These are phyloP conservation scores for Nepenthes alata DNA, from an alignment of 179 eudicot species.

Conservation along the genomic window DNA sequence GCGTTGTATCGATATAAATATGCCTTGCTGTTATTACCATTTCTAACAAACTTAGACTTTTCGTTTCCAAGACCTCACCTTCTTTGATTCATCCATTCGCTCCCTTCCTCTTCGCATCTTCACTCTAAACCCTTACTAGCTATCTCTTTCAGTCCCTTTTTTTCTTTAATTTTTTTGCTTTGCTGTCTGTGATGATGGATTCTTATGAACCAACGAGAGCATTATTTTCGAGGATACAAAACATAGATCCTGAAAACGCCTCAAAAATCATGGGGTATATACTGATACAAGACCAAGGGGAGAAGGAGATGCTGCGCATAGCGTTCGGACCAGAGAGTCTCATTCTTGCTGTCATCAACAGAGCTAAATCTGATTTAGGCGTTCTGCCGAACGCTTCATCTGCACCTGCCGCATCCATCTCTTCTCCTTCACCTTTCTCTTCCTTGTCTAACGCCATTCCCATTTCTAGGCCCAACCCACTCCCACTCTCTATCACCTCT, in stretches of 20 bases:
- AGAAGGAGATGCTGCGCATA: conserved; percentile 59
- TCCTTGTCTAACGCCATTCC: conserved; percentile 11
- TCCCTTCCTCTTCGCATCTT: no score
- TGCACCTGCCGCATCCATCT: conserved; percentile 21
- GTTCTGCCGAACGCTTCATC: conserved; percentile 38
- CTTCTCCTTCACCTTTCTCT: conserved; percentile 17
- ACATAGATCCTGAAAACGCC: conserved; percentile 68
- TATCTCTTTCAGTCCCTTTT: no score
- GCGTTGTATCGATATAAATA: no score
- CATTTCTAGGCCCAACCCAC: conserved; percentile 14
- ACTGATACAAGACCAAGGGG: conserved; percentile 48
- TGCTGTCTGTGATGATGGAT: conserved; percentile 36
- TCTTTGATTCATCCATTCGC: no score
- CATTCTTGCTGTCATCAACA: conserved; percentile 32
- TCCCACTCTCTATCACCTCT: conserved; percentile 13
- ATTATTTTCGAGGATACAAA: conserved; percentile 46
- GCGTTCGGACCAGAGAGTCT: conserved; percentile 55
- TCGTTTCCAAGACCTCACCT: no score
- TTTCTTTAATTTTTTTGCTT: no score
- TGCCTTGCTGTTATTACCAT: no score
- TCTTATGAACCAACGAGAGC: conserved; percentile 49
- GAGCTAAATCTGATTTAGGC: conserved; percentile 46
- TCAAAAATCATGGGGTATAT: conserved; percentile 60
- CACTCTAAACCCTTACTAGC: no score
- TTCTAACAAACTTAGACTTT: no score